Conservation (phyloP, 108 stramenopile genomes). For the Cyclostephanos invisitatus region DNA sequence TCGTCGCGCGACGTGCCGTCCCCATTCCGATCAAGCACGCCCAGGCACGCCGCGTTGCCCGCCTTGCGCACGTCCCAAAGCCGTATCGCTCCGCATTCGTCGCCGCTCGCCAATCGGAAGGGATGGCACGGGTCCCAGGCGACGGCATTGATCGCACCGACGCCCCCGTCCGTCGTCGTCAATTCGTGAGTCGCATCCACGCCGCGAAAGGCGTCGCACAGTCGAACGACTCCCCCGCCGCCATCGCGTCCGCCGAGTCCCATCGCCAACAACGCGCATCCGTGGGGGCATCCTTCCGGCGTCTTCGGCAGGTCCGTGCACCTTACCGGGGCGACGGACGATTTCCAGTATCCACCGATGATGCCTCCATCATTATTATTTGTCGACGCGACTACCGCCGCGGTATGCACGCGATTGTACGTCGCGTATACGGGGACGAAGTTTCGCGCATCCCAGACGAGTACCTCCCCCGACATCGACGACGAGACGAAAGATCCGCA, state of each 20-base stretch:
- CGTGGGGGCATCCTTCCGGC: constrained; percentile 39
- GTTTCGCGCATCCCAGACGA: constrained; percentile 76
- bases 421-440: constrained; percentile 46
- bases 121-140: constrained; percentile 66
- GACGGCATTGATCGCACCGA: constrained; percentile 59
- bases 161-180: constrained; percentile 49
- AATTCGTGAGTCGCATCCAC: constrained; percentile 74
- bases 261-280: constrained; percentile 34
- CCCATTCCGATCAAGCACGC: constrained; percentile 57
- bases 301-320: constrained; percentile 40
- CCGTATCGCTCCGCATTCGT: constrained; percentile 60
- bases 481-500: constrained; percentile 72
- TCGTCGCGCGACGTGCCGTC: constrained; percentile 29
- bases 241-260: constrained; percentile 29
- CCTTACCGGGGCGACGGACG: constrained; percentile 20
- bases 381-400: no score
- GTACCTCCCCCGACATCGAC: constrained; percentile 54
- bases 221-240: constrained; percentile 34
- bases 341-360: background rate
- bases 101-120: constrained; percentile 67
- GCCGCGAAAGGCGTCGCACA: constrained; percentile 66
- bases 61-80: constrained; percentile 84
- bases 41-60: constrained; percentile 61
- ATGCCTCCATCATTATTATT: no score
- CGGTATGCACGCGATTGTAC: constrained; percentile 15